Base-by-base conservation (phyloP, 1,284 basidiomycete species). In the Fomitopsis betulina region DNA sequence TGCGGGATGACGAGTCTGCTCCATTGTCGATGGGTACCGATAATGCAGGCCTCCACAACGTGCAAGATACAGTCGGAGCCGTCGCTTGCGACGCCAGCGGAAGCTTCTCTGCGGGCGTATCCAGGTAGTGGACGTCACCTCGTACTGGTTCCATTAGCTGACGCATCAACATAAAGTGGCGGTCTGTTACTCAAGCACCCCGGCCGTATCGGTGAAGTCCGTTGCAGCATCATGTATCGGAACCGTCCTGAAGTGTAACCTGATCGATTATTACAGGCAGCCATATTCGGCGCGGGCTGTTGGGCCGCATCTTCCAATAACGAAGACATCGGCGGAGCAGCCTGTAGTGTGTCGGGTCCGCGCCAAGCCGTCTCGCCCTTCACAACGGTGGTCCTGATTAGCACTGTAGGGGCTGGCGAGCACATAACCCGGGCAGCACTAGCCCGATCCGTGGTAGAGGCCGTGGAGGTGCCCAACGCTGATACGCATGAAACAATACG, bases 11-110 rank as follows among this genome's bases (percentile, higher is more conserved):
- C 42, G 33, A 19, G 10, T 30, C 27, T 27, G 38, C 55, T 13
- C 30, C 37, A 33, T 39, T n/a, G 25, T 15, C 51, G 9, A 33
- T 23, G 13, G 55, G 58, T 9, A 25, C 23, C 23, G 57, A 62
- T 23, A 9, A 51, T 23, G 12, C 53, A 9, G 65, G 58, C 32
- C 43, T 76, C 42, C 61, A 64, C 33, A 68, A 72, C 43, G 72
- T 82, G 53, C 86, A 91, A 66, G 89, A 92, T 67, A 92, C 89
- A 0, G 90, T 92, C 5, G 89, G 89, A 21, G 87, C 88, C 17
- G 75, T 90, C 40, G 81, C 75, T 13, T 83, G 78, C 69, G 76
- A 80, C 60, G 56, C 62, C 2, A 66, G 66, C 0, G 78, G 75
- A 3, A 73, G 75, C 19, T 65, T 85, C 55, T 83, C 87, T 19